A percentile compares a stretch with the other conserved stretches of the same genome.
These are phyloP conservation scores for Rhodotorula kratochvilovae DNA, from an alignment of 768 basidiomycete species.

Conservation along the genomic window DNA sequence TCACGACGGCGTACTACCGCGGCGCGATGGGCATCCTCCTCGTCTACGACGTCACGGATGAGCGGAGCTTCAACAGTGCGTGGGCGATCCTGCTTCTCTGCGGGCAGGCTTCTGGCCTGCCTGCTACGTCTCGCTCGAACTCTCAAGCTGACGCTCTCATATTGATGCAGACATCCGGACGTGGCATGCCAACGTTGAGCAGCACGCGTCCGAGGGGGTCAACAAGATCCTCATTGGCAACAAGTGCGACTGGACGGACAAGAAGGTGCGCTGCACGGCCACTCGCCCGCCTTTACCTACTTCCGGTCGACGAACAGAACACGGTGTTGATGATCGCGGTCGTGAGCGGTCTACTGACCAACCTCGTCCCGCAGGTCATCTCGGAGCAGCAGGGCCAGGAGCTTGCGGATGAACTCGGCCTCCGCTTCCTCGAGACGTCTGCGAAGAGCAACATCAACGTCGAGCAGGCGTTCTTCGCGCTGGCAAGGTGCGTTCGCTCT, in stretches of 20 bases:
- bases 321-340: no score
- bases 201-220: slow-evolving; percentile 96
- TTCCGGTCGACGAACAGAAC: no score
- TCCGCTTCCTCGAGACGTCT: slow-evolving; percentile 95
- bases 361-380: slow-evolving; percentile 54
- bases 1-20: slow-evolving; percentile 98
- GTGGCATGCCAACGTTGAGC: slow-evolving; percentile 97
- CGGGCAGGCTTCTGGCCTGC: neutral
- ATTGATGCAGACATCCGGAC: slow-evolving; percentile 77
- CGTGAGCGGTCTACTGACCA: neutral
- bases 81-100: slow-evolving; percentile 27
- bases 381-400: slow-evolving; percentile 86
- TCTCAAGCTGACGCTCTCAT: neutral
- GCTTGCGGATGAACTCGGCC: slow-evolving; percentile 86
- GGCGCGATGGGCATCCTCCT: slow-evolving; percentile 98
- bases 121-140: neutral
- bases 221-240: slow-evolving; percentile 99
- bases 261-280: slow-evolving; percentile 53
- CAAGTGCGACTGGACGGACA: slow-evolving; percentile 98
- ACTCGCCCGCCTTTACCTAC: no score
- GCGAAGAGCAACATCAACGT: slow-evolving; percentile 97
- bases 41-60: slow-evolving; percentile 90
- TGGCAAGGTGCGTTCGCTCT: slow-evolving; percentile 71
- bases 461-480: slow-evolving; percentile 95
- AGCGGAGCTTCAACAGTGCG: slow-evolving; percentile 90